Conservation (phyloP, 768 basidiomycete genomes). For the Mycena leptocephala region DNA sequence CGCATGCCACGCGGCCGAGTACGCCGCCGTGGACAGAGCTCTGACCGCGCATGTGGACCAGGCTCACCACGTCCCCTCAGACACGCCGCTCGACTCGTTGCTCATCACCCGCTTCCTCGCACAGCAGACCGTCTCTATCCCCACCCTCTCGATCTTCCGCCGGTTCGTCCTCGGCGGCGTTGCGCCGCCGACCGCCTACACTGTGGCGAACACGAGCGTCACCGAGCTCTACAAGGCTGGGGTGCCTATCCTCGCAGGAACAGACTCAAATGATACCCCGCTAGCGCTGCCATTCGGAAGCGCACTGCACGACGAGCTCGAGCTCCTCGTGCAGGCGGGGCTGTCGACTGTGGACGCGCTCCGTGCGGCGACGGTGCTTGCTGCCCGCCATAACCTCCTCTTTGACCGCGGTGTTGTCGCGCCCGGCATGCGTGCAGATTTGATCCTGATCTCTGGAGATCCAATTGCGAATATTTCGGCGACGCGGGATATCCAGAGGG, state of each 20-base stretch:
- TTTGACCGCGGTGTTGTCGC: slow-evolving; percentile 5
- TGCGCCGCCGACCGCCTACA: neutral
- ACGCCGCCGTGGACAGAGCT: neutral
- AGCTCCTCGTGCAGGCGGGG: slow-evolving; percentile 23
- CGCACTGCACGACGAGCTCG: slow-evolving; percentile 14
- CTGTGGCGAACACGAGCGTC: slow-evolving; percentile 7
- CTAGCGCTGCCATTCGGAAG: slow-evolving; percentile 14
- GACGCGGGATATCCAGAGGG: slow-evolving; percentile 27
- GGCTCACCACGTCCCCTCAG: neutral
- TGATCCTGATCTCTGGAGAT: slow-evolving; percentile 22
- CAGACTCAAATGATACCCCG: slow-evolving; percentile 1
- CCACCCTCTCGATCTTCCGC: neutral
- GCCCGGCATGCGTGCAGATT: slow-evolving; percentile 28
- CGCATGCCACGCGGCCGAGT: slow-evolving; percentile 16
- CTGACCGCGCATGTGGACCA: neutral
- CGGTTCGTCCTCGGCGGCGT: neutral
- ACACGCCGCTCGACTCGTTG: neutral
- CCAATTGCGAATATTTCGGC: slow-evolving; percentile 30
- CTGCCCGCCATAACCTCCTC: slow-evolving; percentile 1
- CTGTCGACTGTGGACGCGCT: slow-evolving; percentile 20
- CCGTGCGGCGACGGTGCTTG: slow-evolving; percentile 21
- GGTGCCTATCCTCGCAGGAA: slow-evolving; percentile 19
- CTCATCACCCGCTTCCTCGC: slow-evolving; percentile 5
- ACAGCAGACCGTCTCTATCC: neutral
- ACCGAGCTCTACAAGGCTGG: neutral